Percentiles rank a stretch among this genome's conserved stretches.
These are phyloP conservation scores for Naganishia antarctica DNA, from an alignment of 768 basidiomycete genomes.

Conservation along the genomic window DNA sequence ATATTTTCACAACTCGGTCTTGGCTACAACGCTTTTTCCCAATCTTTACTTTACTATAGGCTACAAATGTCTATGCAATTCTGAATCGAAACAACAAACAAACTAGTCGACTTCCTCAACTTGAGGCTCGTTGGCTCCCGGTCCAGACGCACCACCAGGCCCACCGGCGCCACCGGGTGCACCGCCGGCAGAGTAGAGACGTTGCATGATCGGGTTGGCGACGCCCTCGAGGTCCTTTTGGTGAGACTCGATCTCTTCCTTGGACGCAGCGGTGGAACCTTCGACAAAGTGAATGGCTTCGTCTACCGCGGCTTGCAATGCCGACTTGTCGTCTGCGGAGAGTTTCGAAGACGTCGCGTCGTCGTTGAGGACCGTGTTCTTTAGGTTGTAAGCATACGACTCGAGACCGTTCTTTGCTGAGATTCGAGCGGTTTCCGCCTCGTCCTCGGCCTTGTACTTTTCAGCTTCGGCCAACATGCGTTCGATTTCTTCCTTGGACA, in stretches of 20 bases:
- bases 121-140: constrained; percentile 65
- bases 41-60: background rate
- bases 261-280: constrained; percentile 78
- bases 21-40: background rate
- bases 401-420: constrained; percentile 83
- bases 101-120: constrained; percentile 74
- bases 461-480: constrained; percentile 57
- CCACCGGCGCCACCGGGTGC: constrained; percentile 55
- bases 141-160: constrained; percentile 54
- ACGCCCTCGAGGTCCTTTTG: constrained; percentile 87
- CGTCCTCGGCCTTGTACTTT: constrained; percentile 48
- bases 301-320: constrained; percentile 83
- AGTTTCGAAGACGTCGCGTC: constrained; percentile 53
- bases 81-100: background rate
- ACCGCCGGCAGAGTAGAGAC: constrained; percentile 61
- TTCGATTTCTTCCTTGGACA: constrained; percentile 62
- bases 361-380: constrained; percentile 64
- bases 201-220: constrained; percentile 59
- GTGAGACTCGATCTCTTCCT: constrained; percentile 86
- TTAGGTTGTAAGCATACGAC: constrained; percentile 85
- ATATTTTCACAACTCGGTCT: background rate
- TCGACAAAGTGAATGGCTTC: constrained; percentile 75
- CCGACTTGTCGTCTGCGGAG: constrained; percentile 54
- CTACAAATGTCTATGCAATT: constrained; percentile 4
- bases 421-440: constrained; percentile 40